These are phyloP conservation scores for Lycium barbarum DNA, from an alignment of 257 asterid genomes.

Conservation along the genomic window DNA sequence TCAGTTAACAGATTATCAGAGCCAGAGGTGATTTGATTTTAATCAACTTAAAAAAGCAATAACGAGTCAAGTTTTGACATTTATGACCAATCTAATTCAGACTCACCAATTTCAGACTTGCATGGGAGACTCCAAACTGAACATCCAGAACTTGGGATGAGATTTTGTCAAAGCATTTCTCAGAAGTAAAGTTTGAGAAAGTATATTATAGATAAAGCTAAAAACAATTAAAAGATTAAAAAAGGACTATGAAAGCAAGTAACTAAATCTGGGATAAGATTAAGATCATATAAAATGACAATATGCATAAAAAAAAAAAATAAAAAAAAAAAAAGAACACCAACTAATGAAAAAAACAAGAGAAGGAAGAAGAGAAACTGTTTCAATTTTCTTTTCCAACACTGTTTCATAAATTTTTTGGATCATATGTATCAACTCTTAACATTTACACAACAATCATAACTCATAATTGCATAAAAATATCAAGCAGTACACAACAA, in stretches of 20 bases:
- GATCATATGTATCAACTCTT: too few relatives aligned
- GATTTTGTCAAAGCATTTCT: slow-evolving; percentile 59
- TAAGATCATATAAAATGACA: background rate
- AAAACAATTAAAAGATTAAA: background rate
- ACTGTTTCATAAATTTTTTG: too few relatives aligned
- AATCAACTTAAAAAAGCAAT: background rate
- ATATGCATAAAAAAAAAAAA: too few relatives aligned
- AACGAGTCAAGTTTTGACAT: background rate
- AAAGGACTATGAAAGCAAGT: background rate
- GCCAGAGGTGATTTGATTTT: background rate
- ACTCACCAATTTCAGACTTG: slow-evolving; percentile 82
- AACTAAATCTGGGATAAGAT: background rate
- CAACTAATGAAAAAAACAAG: too few relatives aligned
- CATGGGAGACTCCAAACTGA: slow-evolving; percentile 71
- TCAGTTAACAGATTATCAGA: background rate
- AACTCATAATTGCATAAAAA: too few relatives aligned
- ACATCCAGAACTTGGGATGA: slow-evolving; percentile 66
- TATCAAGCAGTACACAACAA: too few relatives aligned
- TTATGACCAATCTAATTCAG: slow-evolving; percentile 31
- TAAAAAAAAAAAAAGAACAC: too few relatives aligned
- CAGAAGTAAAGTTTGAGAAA: background rate
- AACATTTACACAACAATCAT: too few relatives aligned
- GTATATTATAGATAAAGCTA: background rate
- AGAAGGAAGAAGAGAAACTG: too few relatives aligned
- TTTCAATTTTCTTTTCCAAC: too few relatives aligned